Evolutionary conservation across 371 early-diverging fungal genomes (phyloP).

Genomic region (Mortierella sp.): DNA sequence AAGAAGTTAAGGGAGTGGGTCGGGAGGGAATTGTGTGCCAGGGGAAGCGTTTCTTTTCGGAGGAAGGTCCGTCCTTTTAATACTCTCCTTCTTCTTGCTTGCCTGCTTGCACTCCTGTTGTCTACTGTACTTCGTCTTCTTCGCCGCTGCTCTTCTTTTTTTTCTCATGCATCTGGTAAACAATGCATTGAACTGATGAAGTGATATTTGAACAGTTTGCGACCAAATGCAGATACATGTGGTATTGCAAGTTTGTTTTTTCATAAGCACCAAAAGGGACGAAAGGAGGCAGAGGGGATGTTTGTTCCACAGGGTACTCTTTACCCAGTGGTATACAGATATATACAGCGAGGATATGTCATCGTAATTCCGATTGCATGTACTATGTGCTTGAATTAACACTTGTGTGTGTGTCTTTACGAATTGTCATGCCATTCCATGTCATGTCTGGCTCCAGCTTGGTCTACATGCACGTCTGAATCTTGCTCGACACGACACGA

Average conservation of each 20-base stretch:
- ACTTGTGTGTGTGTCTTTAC: no score
- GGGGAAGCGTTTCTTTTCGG: background rate
- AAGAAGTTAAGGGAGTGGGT: no score
- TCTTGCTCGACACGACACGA: no score
- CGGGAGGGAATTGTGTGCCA: background rate
- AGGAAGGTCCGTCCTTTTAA: background rate
- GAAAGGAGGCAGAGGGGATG: background rate
- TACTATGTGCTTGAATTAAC: no score
- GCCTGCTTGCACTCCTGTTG: no score
- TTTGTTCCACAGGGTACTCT: background rate
- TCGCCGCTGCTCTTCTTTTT: background rate
- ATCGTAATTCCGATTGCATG: background rate
- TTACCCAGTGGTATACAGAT: no score
- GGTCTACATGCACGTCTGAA: no score
- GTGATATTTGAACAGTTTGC: background rate
- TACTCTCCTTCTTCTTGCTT: background rate
- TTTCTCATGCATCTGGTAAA: no score
- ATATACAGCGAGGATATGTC: no score
- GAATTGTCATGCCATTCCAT: no score
- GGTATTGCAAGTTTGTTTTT: background rate
- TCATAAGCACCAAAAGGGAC: background rate
- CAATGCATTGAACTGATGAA: background rate
- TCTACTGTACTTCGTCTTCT: no score
- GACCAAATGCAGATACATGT: background rate
- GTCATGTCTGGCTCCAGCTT: no score